These are phyloP conservation scores for Exophiala mesophila DNA, from an alignment of 2,329 filamentous ascomycete genomes.

Conservation along the genomic window DNA sequence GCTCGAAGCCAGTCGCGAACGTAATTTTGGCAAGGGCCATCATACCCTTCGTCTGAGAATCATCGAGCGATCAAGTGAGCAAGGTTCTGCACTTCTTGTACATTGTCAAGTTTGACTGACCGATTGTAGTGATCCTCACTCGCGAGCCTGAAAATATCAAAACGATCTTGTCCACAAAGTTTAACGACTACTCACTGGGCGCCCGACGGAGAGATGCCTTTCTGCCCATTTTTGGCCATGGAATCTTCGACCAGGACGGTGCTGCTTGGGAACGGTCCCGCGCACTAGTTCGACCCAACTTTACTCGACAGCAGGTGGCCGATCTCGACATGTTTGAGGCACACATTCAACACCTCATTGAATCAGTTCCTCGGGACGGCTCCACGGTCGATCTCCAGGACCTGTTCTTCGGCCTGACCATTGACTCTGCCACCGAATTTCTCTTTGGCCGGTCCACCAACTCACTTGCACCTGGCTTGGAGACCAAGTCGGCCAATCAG, in stretches of 20 bases:
- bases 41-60: constrained; percentile 14
- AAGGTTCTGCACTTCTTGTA: neutral
- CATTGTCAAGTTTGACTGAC: neutral
- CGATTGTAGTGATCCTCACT: constrained; percentile 24
- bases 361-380: constrained; percentile 53
- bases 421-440: constrained; percentile 65
- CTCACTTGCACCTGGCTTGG: constrained; percentile 19
- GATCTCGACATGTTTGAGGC: constrained; percentile 56
- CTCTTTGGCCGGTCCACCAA: constrained; percentile 55
- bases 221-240: constrained; percentile 23
- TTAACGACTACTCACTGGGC: constrained; percentile 37
- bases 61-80: constrained; percentile 4
- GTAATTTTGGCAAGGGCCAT: constrained; percentile 17
- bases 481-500: constrained; percentile 20
- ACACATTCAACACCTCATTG: constrained; percentile 55
- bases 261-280: constrained; percentile 44
- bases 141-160: constrained; percentile 52
- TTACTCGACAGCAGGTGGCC: constrained; percentile 48
- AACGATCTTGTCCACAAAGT: constrained; percentile 30
- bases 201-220: constrained; percentile 35
- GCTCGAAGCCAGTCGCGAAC: constrained; percentile 15
- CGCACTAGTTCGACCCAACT: constrained; percentile 46
- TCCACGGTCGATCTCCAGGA: constrained; percentile 56
- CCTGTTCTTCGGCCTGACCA: constrained; percentile 58
- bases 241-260: constrained; percentile 47